Evolutionary conservation across 768 basidiomycete genomes (phyloP).

Genomic region (Krasilnikovozyma curviuscula): DNA sequence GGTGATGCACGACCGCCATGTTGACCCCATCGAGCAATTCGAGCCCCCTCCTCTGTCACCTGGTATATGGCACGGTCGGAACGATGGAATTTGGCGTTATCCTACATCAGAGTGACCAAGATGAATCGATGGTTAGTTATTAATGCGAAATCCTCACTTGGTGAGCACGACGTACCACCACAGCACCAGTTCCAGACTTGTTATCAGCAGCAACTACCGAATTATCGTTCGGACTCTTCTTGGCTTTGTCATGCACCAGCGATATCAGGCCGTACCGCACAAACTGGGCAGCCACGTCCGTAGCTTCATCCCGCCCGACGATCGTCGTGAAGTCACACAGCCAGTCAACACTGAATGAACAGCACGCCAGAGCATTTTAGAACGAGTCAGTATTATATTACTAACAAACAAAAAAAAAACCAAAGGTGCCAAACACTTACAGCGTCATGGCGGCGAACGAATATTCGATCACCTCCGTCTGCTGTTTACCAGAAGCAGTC

Average conservation of each 20-base stretch:
- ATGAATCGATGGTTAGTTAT: constrained; percentile 6
- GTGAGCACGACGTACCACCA: constrained; percentile 3
- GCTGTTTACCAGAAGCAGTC: constrained; percentile 1
- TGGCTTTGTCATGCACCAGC: constrained; percentile 36
- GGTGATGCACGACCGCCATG: neutral
- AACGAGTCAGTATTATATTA: no score
- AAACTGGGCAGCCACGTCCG: constrained; percentile 94
- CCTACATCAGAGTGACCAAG: constrained; percentile 31
- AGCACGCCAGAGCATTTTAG: no score
- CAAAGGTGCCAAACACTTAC: no score
- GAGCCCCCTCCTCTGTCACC: constrained; percentile 77
- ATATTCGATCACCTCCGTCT: constrained; percentile 24
- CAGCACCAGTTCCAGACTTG: no score
- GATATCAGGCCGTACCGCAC: constrained; percentile 80
- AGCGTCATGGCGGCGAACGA: constrained; percentile 75
- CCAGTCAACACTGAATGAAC: no score
- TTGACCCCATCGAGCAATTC: constrained; percentile 58
- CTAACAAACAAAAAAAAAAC: no score
- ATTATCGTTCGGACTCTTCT: no score
- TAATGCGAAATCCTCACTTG: constrained; percentile 15
- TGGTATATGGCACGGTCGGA: constrained; percentile 88
- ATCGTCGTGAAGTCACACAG: constrained; percentile 92
- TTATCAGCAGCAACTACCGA: no score
- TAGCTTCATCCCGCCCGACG: constrained; percentile 85
- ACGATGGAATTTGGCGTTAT: constrained; percentile 89